Base-by-base conservation (phyloP, 805 yeast species). In the Lachancea quebecensis region DNA sequence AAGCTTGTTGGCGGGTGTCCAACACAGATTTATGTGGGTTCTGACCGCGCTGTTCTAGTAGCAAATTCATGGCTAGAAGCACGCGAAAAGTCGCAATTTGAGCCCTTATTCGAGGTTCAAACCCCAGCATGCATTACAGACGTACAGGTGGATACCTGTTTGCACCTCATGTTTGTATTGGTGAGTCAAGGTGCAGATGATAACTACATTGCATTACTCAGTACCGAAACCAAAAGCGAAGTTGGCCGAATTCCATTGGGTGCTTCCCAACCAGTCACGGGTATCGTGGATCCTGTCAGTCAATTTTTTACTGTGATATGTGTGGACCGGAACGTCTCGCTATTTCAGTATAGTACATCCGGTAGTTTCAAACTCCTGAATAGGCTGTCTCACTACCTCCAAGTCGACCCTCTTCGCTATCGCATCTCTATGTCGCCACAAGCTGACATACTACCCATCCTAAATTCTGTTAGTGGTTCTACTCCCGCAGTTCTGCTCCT, bases 351-450 rank as follows among this genome's bases (percentile, higher is more conserved):
- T 14, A 55, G 55, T 35, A 32, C 41, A 3, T 39, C 41, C 5
- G 66, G 66, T 12, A 44, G 49, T 14, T 49, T 49, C 40, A 61
- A 60, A 49, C 44, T 53, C 28, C 42, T 61, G 10, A 46, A 53
- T 31, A 54, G 47, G 41, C 41, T 63, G n/a, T 41, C 50, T 9
- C 65, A 60, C 35, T 55, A 53, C 46, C 59, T 56, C 9, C 62
- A 61, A 41, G 46, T 59, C 10, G 50, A 54, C 35, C 68, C 66
- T 10, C 35, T 61, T 33, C 62, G 56, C 39, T 62, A 64, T 45
- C 55, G 50, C 35, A 57, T 64, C 14, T 48, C 59, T n/a, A 62
- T 64, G 68, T 59, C 66, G 5, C 68, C 68, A 2, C 65, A 60
- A 40, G 65, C 54, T 3, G 52, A 61, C 46, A 25, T 47, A 8